phyloP scores from a whole-genome alignment of 768 basidiomycete genomes.

The Tricholomella constricta region DNA sequence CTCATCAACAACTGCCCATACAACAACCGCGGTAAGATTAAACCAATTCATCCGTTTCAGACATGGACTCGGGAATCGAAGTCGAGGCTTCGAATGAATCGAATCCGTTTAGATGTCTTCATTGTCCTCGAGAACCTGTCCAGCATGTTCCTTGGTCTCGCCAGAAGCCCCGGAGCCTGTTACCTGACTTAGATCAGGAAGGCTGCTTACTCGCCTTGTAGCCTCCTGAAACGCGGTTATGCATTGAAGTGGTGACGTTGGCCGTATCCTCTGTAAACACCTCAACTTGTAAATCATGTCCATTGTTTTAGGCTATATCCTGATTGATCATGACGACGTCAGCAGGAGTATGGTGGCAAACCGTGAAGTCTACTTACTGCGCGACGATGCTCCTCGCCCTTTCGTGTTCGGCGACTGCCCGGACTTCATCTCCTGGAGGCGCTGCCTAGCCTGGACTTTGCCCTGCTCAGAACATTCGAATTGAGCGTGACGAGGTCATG shows the following conservation, averaged over 20 bases:
- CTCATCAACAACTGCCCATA: too few relatives aligned
- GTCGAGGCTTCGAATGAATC: too few relatives aligned
- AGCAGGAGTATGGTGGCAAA: too few relatives aligned
- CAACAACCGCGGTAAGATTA: too few relatives aligned
- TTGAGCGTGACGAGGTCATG: too few relatives aligned
- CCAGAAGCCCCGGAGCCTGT: slow-evolving; percentile 17
- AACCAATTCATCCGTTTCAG: too few relatives aligned
- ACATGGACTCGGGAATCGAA: too few relatives aligned
- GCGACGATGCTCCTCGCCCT: neutral
- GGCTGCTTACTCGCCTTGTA: slow-evolving; percentile 52
- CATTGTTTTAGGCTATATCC: neutral
- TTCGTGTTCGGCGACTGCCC: slow-evolving; percentile 13
- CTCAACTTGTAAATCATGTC: neutral
- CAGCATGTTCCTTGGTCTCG: slow-evolving; percentile 14
- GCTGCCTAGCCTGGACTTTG: slow-evolving; percentile 47
- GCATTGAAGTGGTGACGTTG: neutral
- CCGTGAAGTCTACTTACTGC: too few relatives aligned
- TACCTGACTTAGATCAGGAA: neutral
- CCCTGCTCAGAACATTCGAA: slow-evolving; percentile 59
- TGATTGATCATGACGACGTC: too few relatives aligned
- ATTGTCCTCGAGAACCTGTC: slow-evolving; percentile 12
- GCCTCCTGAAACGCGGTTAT: slow-evolving; percentile 53
- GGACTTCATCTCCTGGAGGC: slow-evolving; percentile 41
- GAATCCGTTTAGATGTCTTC: slow-evolving; percentile 8
- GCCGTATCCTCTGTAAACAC: slow-evolving; percentile 1